phyloP scores from a whole-genome alignment of 495 filamentous ascomycete species.

The Penicillium soppii region DNA sequence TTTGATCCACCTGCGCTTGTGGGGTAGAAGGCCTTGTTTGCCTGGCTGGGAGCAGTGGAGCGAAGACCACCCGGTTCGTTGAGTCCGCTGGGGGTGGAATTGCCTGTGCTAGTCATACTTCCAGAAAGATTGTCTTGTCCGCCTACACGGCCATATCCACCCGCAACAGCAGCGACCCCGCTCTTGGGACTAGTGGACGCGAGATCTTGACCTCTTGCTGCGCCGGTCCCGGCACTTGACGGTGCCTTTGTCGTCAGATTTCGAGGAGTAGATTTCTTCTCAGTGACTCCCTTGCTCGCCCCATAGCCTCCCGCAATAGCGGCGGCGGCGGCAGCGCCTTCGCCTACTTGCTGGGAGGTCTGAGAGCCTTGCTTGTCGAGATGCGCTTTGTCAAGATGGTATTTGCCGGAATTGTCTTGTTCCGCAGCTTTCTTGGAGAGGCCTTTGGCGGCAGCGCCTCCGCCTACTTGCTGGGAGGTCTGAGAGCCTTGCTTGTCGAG shows the following conservation, averaged over 20 bases:
- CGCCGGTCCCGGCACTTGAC: neutral
- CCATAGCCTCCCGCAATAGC: neutral
- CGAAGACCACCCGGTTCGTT: constrained; percentile 1
- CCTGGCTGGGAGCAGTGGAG: neutral
- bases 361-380: neutral
- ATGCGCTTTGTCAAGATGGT: neutral
- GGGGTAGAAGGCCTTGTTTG: neutral
- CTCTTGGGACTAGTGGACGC: neutral
- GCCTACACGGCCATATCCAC: neutral
- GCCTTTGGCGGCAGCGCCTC: no score
- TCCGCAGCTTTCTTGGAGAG: no score
- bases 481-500: neutral
- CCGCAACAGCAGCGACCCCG: neutral
- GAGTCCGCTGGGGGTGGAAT: neutral
- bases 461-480: neutral
- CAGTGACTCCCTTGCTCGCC: neutral
- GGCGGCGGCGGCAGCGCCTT: neutral
- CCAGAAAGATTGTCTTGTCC: neutral
- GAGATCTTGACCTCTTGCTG: neutral
- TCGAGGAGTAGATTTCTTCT: neutral
- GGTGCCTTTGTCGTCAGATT: neutral
- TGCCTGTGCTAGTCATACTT: neutral
- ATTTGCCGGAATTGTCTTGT: neutral
- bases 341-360: neutral
- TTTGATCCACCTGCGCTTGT: neutral